Evolutionary conservation across 179 eudicot genomes (phyloP).

Genomic region (Dionaea muscipula): DNA sequence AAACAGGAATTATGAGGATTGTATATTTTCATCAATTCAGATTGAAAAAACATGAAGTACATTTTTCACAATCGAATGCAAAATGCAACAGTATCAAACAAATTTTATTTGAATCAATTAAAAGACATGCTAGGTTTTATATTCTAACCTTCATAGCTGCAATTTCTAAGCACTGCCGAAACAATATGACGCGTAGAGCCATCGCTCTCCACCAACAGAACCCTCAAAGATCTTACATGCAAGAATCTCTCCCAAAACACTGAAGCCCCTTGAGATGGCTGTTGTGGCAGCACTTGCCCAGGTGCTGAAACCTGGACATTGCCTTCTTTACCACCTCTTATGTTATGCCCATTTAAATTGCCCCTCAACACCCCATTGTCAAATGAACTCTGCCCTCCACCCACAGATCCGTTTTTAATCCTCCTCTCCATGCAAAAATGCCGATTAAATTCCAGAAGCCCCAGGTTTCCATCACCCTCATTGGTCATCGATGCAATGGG

Average conservation of each 20-base stretch:
- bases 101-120: neutral
- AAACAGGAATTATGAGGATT: no score
- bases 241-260: slow-evolving; percentile 28
- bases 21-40: no score
- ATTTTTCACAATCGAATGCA: no score
- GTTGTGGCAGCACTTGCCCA: slow-evolving; percentile 14
- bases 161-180: slow-evolving; percentile 23
- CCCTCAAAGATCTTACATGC: slow-evolving; percentile 21
- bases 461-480: slow-evolving; percentile 20
- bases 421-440: slow-evolving; percentile 10
- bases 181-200: slow-evolving; percentile 26
- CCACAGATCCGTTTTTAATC: slow-evolving; percentile 15
- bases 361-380: slow-evolving; percentile 14
- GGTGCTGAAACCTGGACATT: slow-evolving; percentile 8
- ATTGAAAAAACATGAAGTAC: no score
- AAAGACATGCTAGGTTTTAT: neutral
- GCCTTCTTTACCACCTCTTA: slow-evolving; percentile 10
- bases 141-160: slow-evolving; percentile 27
- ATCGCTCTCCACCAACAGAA: slow-evolving; percentile 28
- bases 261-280: slow-evolving; percentile 27
- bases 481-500: slow-evolving; percentile 23
- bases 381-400: slow-evolving; percentile 11
- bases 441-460: slow-evolving; percentile 7
- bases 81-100: neutral
- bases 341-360: slow-evolving; percentile 12